Conservation (phyloP, 73 alveolate species). For the Breviolum minutum region DNA sequence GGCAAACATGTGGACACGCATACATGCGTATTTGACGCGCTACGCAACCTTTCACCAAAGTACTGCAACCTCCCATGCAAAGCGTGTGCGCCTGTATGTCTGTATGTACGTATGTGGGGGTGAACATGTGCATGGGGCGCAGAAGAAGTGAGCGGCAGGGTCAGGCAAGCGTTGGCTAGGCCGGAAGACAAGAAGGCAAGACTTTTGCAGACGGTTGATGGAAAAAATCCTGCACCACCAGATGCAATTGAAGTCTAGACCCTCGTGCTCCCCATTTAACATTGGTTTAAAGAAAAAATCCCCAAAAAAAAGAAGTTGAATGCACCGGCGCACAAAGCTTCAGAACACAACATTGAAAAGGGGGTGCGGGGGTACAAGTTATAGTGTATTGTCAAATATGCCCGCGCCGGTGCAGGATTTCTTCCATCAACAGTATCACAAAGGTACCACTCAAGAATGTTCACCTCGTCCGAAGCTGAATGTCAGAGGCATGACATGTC, state of each 20-base stretch:
- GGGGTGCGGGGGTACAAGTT: background rate
- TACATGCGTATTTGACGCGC: too few relatives aligned
- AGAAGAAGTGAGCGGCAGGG: background rate
- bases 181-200: too few relatives aligned
- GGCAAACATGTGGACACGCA: background rate
- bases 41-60: too few relatives aligned
- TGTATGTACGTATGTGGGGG: background rate
- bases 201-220: background rate
- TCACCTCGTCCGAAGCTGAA: too few relatives aligned
- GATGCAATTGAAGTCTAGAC: background rate
- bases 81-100: background rate
- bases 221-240: background rate
- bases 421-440: too few relatives aligned
- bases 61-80: background rate
- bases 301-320: too few relatives aligned
- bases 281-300: background rate
- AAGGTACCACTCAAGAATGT: too few relatives aligned
- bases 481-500: too few relatives aligned
- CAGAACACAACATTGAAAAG: background rate
- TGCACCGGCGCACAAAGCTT: background rate
- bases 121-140: background rate
- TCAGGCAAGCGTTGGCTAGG: background rate
- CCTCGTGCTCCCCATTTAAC: background rate
- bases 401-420: too few relatives aligned
- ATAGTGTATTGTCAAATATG: too few relatives aligned